Base-by-base conservation (phyloP, 169 alveolate species). In the Plasmodium chabaudi region DNA sequence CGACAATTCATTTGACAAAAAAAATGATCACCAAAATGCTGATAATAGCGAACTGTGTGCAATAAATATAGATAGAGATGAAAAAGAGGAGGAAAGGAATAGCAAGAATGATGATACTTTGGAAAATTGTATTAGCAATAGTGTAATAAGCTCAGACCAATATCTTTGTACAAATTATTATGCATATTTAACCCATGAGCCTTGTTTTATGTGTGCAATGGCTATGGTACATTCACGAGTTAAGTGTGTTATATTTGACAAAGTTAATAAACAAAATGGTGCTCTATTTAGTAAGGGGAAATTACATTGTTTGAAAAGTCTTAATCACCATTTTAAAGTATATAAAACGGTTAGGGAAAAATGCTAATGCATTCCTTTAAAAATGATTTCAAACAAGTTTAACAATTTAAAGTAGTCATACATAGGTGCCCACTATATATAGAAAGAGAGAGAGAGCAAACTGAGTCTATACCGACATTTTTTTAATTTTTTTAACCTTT, bases 151-250 rank as follows among this genome's bases (percentile, higher is more conserved):
- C 21, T 51, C 39, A 51, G 87, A 72, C 44, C 95, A 96, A 57
- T 96, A 96, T 72, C 75, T 94, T 9, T 96, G 98, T 84, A 93
- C 96, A 2, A 95, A 94, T 19, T 93, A 95, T 68, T 94, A 69
- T 34, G 98, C 93, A 46, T 96, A 70, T 67, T 57, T 95, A 70
- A 91, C 96, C 47, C 96, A 94, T 59, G 99, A 97, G 89, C 99
- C 99, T 49, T 97, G 99, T 87, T 94, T 97, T 70, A 96, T 97
- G 98, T 98, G 99, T 88, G 96, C 98, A n/a, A 98, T 98, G 99
- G 99, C 99, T 17, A 93, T 97, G 77, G 87, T 98, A 6, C 99
- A 98, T 88, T 96, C 99, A 12, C 90, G 99, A 57, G 94, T 98
- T 44, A 88, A 94, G 15, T 92, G 96, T 72, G 97, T 98, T 39